A percentile compares a stretch with the other conserved stretches of the same genome.
Evolutionary conservation across 345 rosid species (phyloP).

Genomic region (Dimocarpus longan): DNA sequence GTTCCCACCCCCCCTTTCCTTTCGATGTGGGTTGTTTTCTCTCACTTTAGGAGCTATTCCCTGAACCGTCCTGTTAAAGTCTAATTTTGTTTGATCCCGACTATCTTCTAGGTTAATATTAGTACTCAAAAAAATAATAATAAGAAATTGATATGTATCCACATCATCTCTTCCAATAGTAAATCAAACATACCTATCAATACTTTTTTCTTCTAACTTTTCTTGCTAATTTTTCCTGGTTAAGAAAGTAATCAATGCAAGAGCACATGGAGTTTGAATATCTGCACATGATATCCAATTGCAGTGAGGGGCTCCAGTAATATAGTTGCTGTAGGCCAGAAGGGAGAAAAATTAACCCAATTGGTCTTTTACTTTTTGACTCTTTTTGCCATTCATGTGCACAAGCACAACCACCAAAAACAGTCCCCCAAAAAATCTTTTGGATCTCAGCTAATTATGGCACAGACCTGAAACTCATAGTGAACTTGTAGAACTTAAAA

Average conservation of each 20-base stretch:
- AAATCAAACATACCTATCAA: too few relatives aligned
- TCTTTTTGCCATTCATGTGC: slow-evolving; percentile 5
- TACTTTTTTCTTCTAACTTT: too few relatives aligned
- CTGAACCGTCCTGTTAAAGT: too few relatives aligned
- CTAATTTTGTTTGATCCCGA: too few relatives aligned
- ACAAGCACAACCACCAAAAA: not conserved
- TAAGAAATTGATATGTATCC: too few relatives aligned
- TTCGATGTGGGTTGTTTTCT: too few relatives aligned
- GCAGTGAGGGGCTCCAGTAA: not conserved
- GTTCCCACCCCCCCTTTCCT: too few relatives aligned
- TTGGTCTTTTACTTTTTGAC: not conserved
- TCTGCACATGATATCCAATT: not conserved
- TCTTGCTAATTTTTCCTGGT: not conserved
- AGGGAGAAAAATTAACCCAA: slow-evolving; percentile 7
- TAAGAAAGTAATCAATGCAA: not conserved
- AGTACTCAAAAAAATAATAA: too few relatives aligned
- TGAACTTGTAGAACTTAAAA: not conserved
- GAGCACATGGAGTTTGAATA: not conserved
- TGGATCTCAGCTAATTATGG: not conserved
- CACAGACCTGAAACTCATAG: not conserved
- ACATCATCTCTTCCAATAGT: too few relatives aligned
- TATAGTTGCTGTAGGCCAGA: not conserved
- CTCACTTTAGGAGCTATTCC: too few relatives aligned
- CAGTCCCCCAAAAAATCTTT: not conserved
- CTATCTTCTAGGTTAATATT: too few relatives aligned